Base-by-base conservation (phyloP, 2,329 filamentous ascomycete species). In the Pyrenophora teres region DNA sequence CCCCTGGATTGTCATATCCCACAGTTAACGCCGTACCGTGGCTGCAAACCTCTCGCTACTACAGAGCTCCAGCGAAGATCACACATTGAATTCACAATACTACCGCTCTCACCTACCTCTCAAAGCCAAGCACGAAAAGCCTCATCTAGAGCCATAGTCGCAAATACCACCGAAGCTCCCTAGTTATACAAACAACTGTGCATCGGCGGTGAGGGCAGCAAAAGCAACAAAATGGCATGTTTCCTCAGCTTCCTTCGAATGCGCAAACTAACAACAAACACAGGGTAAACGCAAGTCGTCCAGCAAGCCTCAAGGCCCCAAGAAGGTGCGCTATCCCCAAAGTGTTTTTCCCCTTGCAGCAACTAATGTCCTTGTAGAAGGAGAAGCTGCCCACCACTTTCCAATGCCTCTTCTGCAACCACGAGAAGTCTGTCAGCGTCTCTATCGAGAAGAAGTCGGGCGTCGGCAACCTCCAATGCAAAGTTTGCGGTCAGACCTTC, bases 371-470 rank as follows among this genome's bases (percentile, higher is more conserved):
- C 39, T 8, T 16, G 47, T 50, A 75, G 72, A 72, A 83, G 72
- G 89, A 92, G 64, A 83, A 86, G 35, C 81, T 94, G 15, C 82
- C 88, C 3, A 92, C 90, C 2, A 84, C 85, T n/a, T 99, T 99
- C 75, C 90, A 92, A 50, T 99, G 94, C 73, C 86, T 99, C 39
- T 99, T 99, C 78, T 99, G 94, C 81, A 97, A 97, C 74, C 92
- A 97, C 77, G 94, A 97, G 72, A 94, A 91, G 62, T 90, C 92
- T 0, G 90, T 99, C 45, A 83, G 85, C 23, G 89, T 97, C 62
- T 94, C 95, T 75, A 82, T 99, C 43, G 92, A 99, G 73, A 96
- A 96, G 81, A 97, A 97, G 74, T 81, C 86, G 23, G 91, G 91
- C 44, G 83, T 96, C 32, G 94, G 93, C 40, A 85, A 89, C 55